A percentile compares a stretch with the other conserved stretches of the same genome.
Evolutionary conservation across 345 rosid species (phyloP).

Genomic region (Lepidium sativum): DNA sequence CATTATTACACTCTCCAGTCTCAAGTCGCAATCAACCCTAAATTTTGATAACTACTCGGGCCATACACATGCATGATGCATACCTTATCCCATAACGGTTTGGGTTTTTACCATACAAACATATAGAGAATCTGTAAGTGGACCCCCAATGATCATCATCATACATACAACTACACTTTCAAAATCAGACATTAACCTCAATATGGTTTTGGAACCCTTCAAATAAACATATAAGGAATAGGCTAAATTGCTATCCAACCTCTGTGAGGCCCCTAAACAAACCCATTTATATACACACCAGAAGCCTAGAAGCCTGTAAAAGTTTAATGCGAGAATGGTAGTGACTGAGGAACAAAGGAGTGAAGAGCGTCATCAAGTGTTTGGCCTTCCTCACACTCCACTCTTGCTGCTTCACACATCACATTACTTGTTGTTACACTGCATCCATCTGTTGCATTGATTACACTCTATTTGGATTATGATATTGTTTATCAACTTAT

Average conservation of each 20-base stretch:
- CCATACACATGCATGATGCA: neutral
- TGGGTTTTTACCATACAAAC: slow-evolving; percentile 18
- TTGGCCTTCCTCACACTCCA: slow-evolving; percentile 13
- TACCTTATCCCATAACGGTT: neutral
- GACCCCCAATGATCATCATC: slow-evolving; percentile 18
- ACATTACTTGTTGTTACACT: slow-evolving; percentile 3
- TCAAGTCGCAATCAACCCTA: too few relatives aligned
- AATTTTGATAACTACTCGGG: too few relatives aligned
- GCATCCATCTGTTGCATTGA: slow-evolving; percentile 16
- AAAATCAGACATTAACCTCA: slow-evolving; percentile 1
- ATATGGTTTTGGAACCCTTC: slow-evolving; percentile 10
- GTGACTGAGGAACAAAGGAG: slow-evolving; percentile 18
- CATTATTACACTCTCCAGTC: too few relatives aligned
- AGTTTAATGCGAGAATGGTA: slow-evolving; percentile 18
- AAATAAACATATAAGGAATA: slow-evolving; percentile 5
- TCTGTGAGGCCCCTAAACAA: neutral
- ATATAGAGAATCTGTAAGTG: slow-evolving; percentile 15
- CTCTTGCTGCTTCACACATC: slow-evolving; percentile 13
- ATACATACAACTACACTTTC: slow-evolving; percentile 4
- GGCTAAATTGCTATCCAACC: neutral
- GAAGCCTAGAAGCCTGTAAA: neutral
- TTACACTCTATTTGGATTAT: neutral
- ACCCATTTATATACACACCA: neutral
- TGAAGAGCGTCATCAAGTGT: slow-evolving; percentile 2
- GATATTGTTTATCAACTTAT: too few relatives aligned